phyloP scores from a whole-genome alignment of 2,329 filamentous ascomycete genomes.

The Pochonia chlamydosporia region DNA sequence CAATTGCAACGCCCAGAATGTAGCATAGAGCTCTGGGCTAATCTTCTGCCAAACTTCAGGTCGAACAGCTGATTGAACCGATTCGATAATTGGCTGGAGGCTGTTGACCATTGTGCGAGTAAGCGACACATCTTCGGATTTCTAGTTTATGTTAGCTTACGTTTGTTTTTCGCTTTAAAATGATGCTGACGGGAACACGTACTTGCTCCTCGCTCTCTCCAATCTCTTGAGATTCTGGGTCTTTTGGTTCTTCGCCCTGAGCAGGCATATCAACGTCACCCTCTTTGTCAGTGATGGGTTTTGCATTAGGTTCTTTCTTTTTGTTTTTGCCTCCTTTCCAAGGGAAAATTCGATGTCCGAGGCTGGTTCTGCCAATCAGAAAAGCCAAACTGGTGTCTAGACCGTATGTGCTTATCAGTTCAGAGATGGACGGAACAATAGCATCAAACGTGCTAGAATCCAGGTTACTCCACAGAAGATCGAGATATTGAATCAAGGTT shows the following conservation, averaged over 20 bases:
- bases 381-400: conserved; percentile 79
- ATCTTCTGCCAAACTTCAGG: conserved; percentile 62
- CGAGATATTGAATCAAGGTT: conserved; percentile 80
- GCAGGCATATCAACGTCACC: conserved; percentile 51
- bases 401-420: conserved; percentile 71
- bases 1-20: conserved; percentile 87
- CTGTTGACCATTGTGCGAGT: conserved; percentile 22
- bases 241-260: conserved; percentile 19
- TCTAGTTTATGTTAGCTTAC: too few species aligned
- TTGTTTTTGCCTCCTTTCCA: conserved; percentile 27
- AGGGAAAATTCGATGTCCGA: conserved; percentile 58
- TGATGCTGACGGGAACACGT: too few species aligned
- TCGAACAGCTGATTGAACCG: conserved; percentile 57
- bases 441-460: conserved; percentile 69
- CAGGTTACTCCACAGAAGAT: conserved; percentile 78
- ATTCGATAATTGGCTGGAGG: conserved; percentile 67
- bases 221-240: conserved; percentile 19
- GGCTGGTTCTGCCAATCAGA: conserved; percentile 69
- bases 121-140: conserved; percentile 26
- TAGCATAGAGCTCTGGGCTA: conserved; percentile 75
- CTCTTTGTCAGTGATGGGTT: conserved; percentile 38
- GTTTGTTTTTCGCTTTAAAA: too few species aligned
- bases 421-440: conserved; percentile 67
- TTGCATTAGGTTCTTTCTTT: conserved; percentile 20
- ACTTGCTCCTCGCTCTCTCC: conserved; percentile 26